Conservation (phyloP, 805 yeast species). For the Candida incommunis region DNA sequence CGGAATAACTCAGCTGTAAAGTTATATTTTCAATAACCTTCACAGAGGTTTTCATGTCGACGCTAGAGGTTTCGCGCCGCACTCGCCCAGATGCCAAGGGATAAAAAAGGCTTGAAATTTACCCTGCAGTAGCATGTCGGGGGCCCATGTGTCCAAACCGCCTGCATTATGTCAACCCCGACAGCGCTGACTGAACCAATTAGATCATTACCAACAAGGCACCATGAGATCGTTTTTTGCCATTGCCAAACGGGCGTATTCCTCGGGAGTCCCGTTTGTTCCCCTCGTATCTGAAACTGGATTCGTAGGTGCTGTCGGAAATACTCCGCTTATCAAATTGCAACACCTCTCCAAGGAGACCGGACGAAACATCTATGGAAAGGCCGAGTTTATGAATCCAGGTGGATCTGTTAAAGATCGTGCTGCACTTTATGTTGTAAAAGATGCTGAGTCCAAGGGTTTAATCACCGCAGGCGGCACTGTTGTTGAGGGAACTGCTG, state of each 20-base stretch:
- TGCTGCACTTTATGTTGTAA: slow-evolving; percentile 64
- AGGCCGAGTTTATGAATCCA: slow-evolving; percentile 88
- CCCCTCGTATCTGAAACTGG: slow-evolving; percentile 59
- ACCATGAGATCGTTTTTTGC: not conserved
- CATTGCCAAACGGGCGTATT: slow-evolving; percentile 1
- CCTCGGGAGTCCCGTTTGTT: slow-evolving; percentile 29
- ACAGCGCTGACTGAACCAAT: too few relatives aligned
- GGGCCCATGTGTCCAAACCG: too few relatives aligned
- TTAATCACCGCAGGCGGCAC: slow-evolving; percentile 65
- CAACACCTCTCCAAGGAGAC: slow-evolving; percentile 39
- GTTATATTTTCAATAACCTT: not conserved
- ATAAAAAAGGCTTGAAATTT: too few relatives aligned
- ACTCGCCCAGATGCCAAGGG: too few relatives aligned
- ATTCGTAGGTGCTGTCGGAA: slow-evolving; percentile 77
- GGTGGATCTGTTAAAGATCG: slow-evolving; percentile 90
- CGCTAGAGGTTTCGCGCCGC: too few relatives aligned
- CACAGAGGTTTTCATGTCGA: not conserved
- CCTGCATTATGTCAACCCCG: too few relatives aligned
- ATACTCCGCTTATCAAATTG: slow-evolving; percentile 68
- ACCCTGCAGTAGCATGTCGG: too few relatives aligned
- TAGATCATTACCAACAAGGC: too few relatives aligned
- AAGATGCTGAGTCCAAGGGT: slow-evolving; percentile 58
- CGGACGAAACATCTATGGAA: slow-evolving; percentile 70
- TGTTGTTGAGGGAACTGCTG: slow-evolving; percentile 87
- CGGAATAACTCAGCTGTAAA: not conserved